phyloP scores from a whole-genome alignment of 2,329 filamentous ascomycete genomes.

The Venturia asperata region DNA sequence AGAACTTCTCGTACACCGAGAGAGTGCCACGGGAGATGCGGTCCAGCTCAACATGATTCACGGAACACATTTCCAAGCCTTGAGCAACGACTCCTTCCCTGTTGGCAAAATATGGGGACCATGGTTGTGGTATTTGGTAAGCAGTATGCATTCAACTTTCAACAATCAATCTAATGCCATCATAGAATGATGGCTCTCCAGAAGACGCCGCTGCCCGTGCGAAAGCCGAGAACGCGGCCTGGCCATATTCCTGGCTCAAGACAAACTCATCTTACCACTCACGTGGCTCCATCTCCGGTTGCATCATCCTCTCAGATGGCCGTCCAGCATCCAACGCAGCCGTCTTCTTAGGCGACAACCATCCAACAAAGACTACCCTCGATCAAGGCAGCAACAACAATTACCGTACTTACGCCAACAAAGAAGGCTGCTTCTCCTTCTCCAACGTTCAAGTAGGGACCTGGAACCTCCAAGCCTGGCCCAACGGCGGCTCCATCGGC shows the following conservation, averaged over 20 bases:
- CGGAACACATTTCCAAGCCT: slow-evolving; percentile 43
- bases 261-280: slow-evolving; percentile 39
- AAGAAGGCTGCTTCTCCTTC: slow-evolving; percentile 39
- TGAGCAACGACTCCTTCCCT: slow-evolving; percentile 32
- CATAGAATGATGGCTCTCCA: slow-evolving; percentile 41
- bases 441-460: slow-evolving; percentile 38
- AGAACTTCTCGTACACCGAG: slow-evolving; percentile 47
- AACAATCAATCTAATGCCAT: not conserved
- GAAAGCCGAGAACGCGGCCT: slow-evolving; percentile 37
- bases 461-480: slow-evolving; percentile 47
- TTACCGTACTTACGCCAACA: slow-evolving; percentile 43
- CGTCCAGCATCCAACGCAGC: slow-evolving; percentile 43
- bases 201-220: slow-evolving; percentile 37
- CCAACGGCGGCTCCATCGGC: slow-evolving; percentile 39
- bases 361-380: slow-evolving; percentile 39
- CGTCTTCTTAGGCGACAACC: slow-evolving; percentile 45
- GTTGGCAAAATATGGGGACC: slow-evolving; percentile 24
- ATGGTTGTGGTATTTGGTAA: slow-evolving; percentile 22
- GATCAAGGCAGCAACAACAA: slow-evolving; percentile 45
- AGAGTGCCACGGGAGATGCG: slow-evolving; percentile 44
- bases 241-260: slow-evolving; percentile 46
- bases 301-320: slow-evolving; percentile 41
- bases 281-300: slow-evolving; percentile 42
- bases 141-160: slow-evolving; percentile 12
- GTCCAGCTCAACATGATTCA: slow-evolving; percentile 51